phyloP scores from a whole-genome alignment of 176 grass and related monocot species.

The Ampelocalamus luodianensis region DNA sequence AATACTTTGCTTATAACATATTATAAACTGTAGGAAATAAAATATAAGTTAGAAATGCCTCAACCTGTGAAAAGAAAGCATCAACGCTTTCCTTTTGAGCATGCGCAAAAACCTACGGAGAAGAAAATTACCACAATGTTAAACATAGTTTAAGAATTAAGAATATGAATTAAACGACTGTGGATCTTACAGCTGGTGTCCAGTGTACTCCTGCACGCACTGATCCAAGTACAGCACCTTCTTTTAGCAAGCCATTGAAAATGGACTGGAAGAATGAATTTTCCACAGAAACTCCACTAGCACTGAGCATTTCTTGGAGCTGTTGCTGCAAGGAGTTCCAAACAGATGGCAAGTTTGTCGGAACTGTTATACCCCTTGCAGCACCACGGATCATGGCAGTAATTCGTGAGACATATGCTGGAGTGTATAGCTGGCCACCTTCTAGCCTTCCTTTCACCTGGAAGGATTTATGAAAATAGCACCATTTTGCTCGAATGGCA shows the following conservation, averaged over 20 bases:
- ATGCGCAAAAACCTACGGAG: constrained; percentile 85
- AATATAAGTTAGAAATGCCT: constrained; percentile 20
- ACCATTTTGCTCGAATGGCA: constrained; percentile 12
- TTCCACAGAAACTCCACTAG: constrained; percentile 90
- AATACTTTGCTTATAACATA: constrained; percentile 32
- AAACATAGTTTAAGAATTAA: constrained; percentile 29
- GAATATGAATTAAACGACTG: constrained; percentile 43
- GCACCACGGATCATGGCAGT: constrained; percentile 94
- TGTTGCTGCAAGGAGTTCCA: constrained; percentile 96
- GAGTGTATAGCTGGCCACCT: constrained; percentile 94
- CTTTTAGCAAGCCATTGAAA: constrained; percentile 90
- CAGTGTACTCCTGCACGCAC: constrained; percentile 86
- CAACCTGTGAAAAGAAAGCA: constrained; percentile 97
- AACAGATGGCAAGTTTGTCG: constrained; percentile 81
- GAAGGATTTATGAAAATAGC: constrained; percentile 15
- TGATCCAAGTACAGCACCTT: constrained; percentile 72
- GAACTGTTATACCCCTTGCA: constrained; percentile 84
- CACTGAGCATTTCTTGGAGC: constrained; percentile 87
- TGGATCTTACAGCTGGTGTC: constrained; percentile 88
- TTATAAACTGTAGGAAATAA: constrained; percentile 34
- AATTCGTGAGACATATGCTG: constrained; percentile 85
- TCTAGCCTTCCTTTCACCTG: constrained; percentile 97
- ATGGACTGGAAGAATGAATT: constrained; percentile 90
- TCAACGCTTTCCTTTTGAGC: constrained; percentile 97
- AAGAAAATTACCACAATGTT: constrained; percentile 41